Conservation (phyloP, 495 filamentous ascomycete species). For the Rhypophila decipiens region DNA sequence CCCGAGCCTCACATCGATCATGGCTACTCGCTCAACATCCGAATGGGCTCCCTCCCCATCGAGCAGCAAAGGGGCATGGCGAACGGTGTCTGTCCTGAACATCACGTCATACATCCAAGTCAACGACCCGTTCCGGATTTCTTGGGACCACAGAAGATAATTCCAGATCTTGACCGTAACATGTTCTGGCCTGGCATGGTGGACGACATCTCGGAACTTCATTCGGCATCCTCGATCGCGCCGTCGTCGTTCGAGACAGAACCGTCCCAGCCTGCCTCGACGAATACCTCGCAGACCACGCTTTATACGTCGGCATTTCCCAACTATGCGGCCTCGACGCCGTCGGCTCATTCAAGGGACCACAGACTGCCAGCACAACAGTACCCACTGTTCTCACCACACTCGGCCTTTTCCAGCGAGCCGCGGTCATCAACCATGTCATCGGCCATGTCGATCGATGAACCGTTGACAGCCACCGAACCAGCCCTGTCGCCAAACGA, state of each 20-base stretch:
- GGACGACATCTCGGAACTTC: conserved; percentile 13
- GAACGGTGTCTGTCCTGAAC: conserved; percentile 6
- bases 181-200: conserved; percentile 19
- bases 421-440: conserved; percentile 1
- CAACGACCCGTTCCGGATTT: conserved; percentile 8
- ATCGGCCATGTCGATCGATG: conserved; percentile 22
- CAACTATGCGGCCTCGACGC: conserved; percentile 5
- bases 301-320: conserved; percentile 13
- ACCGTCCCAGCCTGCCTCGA: conserved; percentile 13
- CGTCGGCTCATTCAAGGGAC: conserved; percentile 1
- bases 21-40: conserved; percentile 4
- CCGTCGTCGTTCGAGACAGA: conserved; percentile 14
- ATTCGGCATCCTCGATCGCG: conserved; percentile 19
- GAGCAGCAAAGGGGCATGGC: conserved; percentile 10
- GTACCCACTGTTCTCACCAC: conserved; percentile 16
- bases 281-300: conserved; percentile 25
- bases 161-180: conserved; percentile 12
- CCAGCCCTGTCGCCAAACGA: conserved; percentile 8
- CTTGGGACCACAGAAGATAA: conserved; percentile 9
- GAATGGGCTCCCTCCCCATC: conserved; percentile 16
- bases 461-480: conserved; percentile 6
- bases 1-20: conserved; percentile 10
- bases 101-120: conserved; percentile 4
- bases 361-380: conserved; percentile 6
- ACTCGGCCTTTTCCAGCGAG: conserved; percentile 4